Evolutionary conservation across 495 filamentous ascomycete genomes (phyloP).

Genomic region (Clohesyomyces aquaticus): DNA sequence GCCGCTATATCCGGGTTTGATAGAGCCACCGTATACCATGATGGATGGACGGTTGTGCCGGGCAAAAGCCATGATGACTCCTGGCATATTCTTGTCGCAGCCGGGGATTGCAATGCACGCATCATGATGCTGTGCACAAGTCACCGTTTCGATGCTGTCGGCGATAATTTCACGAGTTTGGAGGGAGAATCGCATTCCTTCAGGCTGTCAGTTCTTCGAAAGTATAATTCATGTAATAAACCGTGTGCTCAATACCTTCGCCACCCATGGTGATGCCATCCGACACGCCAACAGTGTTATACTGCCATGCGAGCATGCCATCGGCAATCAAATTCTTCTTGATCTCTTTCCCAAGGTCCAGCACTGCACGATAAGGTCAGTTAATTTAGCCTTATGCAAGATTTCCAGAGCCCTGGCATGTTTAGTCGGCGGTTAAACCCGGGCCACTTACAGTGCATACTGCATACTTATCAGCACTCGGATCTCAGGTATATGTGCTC

Average conservation of each 20-base stretch:
- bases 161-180: slow-evolving; percentile 95
- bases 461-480: slow-evolving; percentile 32
- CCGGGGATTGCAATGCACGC: slow-evolving; percentile 94
- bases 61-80: slow-evolving; percentile 79
- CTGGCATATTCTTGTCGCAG: slow-evolving; percentile 99
- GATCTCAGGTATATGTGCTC: neutral
- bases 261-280: slow-evolving; percentile 97
- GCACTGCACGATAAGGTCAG: slow-evolving; percentile 55
- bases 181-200: slow-evolving; percentile 96
- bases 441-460: slow-evolving; percentile 48
- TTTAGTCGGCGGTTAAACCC: neutral
- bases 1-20: slow-evolving; percentile 80
- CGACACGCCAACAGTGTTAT: slow-evolving; percentile 91
- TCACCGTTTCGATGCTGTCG: slow-evolving; percentile 91
- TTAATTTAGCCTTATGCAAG: too few species aligned
- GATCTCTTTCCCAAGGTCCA: slow-evolving; percentile 86
- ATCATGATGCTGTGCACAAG: slow-evolving; percentile 76
- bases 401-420: too few species aligned
- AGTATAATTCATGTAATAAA: too few species aligned
- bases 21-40: slow-evolving; percentile 90
- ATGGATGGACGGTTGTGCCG: slow-evolving; percentile 87
- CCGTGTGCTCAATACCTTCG: too few species aligned
- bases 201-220: neutral
- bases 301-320: slow-evolving; percentile 90
- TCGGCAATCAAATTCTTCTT: slow-evolving; percentile 81